Percentiles rank a stretch among this genome's conserved stretches.
Evolutionary conservation across 73 alveolate species (phyloP).

Genomic region (Breviolum minutum): DNA sequence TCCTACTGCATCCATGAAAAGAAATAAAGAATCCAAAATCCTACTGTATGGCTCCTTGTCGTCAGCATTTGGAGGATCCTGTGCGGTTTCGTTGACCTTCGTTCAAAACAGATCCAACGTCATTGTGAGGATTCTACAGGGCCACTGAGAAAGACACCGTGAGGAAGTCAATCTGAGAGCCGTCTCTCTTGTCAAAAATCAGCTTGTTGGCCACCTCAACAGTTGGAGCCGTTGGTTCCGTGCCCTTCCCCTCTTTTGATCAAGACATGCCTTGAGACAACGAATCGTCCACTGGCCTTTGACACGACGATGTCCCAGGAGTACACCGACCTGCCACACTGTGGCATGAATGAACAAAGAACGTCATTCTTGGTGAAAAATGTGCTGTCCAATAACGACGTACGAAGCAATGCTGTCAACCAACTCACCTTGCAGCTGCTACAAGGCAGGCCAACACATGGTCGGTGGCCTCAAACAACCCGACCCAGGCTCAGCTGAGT

Average conservation of each 20-base stretch:
- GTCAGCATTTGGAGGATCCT: slow-evolving; percentile 89
- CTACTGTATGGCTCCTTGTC: slow-evolving; percentile 42
- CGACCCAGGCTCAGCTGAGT: background rate
- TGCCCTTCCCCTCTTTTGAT: background rate
- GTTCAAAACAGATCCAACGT: background rate
- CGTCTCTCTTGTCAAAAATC: slow-evolving; percentile 89
- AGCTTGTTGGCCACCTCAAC: slow-evolving; percentile 64
- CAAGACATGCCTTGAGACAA: background rate
- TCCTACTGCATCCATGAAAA: too few relatives aligned
- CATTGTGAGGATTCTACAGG: background rate
- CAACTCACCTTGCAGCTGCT: slow-evolving; percentile 70
- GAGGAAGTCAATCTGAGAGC: slow-evolving; percentile 91
- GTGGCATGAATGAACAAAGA: background rate
- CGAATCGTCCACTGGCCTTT: background rate
- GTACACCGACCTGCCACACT: slow-evolving; percentile 69
- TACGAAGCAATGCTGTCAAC: background rate
- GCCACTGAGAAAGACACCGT: background rate
- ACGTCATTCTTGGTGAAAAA: background rate
- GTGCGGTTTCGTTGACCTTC: slow-evolving; percentile 89
- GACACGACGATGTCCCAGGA: slow-evolving; percentile 94
- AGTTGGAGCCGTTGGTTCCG: background rate
- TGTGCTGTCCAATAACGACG: background rate
- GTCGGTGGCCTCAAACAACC: slow-evolving; percentile 36
- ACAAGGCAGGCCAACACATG: slow-evolving; percentile 94
- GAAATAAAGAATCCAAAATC: too few relatives aligned